Evolutionary conservation across 345 rosid species (phyloP).

Genomic region (Rubroshorea leprosula): DNA sequence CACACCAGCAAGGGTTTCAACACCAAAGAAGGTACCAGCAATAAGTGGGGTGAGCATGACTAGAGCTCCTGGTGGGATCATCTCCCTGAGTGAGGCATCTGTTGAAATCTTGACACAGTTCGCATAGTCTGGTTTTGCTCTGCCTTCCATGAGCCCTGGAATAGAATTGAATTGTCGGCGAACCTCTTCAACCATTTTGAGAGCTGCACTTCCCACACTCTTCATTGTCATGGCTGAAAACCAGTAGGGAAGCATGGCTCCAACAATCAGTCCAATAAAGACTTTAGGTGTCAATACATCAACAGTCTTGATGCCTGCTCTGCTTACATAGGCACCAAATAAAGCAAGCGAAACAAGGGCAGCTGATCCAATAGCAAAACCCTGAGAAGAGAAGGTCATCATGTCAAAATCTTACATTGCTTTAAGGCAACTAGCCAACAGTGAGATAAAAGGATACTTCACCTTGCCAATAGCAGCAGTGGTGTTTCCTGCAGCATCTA

Average conservation of each 20-base stretch:
- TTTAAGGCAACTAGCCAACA: not conserved
- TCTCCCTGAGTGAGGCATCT: constrained; percentile 92
- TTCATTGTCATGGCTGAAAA: constrained; percentile 99
- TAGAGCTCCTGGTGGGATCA: constrained; percentile 92
- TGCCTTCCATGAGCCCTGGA: constrained; percentile 94
- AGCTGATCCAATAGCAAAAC: constrained; percentile 76
- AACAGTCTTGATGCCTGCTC: constrained; percentile 68
- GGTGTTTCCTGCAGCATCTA: constrained; percentile 78
- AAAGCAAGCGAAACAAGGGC: constrained; percentile 87
- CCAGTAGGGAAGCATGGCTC: constrained; percentile 99
- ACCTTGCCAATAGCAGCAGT: constrained; percentile 79
- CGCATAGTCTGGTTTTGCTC: constrained; percentile 84
- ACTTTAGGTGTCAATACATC: constrained; percentile 93
- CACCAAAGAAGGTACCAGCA: constrained; percentile 79
- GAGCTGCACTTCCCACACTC: constrained; percentile 94
- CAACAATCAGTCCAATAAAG: constrained; percentile 80
- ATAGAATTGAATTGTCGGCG: constrained; percentile 93
- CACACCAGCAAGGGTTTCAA: constrained; percentile 87
- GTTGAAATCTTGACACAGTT: constrained; percentile 95
- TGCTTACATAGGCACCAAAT: constrained; percentile 93
- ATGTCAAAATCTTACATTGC: not conserved
- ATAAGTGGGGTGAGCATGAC: constrained; percentile 93
- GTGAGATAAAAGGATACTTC: not conserved
- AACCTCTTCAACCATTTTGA: constrained; percentile 96
- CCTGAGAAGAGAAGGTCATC: constrained; percentile 19